Evolutionary conservation across 805 yeast species (phyloP), one percentile per base, ranked within the genome.

Genomic region (Ascoidea tarda): DNA sequence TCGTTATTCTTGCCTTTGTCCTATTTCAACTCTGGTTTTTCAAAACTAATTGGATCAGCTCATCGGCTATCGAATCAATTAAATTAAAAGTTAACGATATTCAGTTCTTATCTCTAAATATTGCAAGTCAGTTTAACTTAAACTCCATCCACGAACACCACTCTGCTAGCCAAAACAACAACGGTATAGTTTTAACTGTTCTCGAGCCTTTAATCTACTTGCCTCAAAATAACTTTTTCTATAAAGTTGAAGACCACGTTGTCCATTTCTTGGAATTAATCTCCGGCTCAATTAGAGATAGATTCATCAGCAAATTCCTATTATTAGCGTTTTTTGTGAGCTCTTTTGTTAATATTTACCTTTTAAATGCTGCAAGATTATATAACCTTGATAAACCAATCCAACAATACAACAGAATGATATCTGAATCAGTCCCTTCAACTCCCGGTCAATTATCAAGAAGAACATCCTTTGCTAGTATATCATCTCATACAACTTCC

Each of bases 331-430:
- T 90, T 55, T 81, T 84, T 32, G 69, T 87, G 57, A 85, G 95
- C 58, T 77, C 87, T 52, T 81, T 84, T 5, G 81, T 87, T 57
- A 93, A 93, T 65, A 80, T 85, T 50, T 91, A 90, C 66, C 74
- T 93, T 59, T 76, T 91, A 65, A 87, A 88, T 61, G 93, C 87
- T 53, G 84, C 96, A n/a, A 77, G 86, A 65, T 73, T 75, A 52
- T 86, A 84, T 59, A 72, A 78, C 6, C 66, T 65, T 48, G 63
- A 66, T 52, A 70, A 53, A 67, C 77, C 52, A 64, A 71, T 44
- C 8, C 44, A 38, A 10, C 44, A 38, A 38, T 38, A 38, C 14
- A 38, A 38, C 8, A 21, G 28, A 21, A 21, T 21, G 28, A 21
- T 21, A 21, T 21, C 28, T 21, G 28, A 21, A 21, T 21, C 28